These are phyloP conservation scores for Camelina laxa DNA, from an alignment of 345 rosid genomes.

Conservation along the genomic window DNA sequence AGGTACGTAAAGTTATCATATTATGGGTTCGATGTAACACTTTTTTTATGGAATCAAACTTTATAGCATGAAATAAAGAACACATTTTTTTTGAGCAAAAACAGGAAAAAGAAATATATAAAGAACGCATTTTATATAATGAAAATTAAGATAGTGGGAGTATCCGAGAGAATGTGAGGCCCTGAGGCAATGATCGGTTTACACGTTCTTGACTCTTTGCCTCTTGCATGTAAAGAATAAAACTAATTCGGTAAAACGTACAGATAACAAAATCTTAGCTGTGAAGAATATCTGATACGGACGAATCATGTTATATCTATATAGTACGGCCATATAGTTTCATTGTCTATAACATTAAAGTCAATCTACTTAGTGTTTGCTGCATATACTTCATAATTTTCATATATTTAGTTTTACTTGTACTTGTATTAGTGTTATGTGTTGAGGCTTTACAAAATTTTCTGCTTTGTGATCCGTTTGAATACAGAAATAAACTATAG, in stretches of 20 bases:
- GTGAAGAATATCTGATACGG: conserved; percentile 39
- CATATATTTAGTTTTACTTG: too few relatives aligned
- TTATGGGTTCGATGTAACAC: not conserved
- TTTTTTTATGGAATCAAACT: conserved; percentile 22
- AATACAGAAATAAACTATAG: not conserved
- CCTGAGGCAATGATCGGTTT: conserved; percentile 11
- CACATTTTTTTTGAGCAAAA: not conserved
- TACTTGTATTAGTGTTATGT: too few relatives aligned
- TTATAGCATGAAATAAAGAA: not conserved
- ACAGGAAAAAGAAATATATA: too few relatives aligned
- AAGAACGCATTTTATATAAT: not conserved
- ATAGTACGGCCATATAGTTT: conserved; percentile 37
- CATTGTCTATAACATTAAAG: not conserved
- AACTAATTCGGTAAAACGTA: conserved; percentile 7
- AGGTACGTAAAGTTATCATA: conserved; percentile 5
- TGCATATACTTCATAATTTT: conserved; percentile 7
- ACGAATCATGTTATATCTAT: conserved; percentile 20
- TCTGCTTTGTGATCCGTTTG: not conserved
- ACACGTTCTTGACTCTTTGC: conserved; percentile 15
- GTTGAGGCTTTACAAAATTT: not conserved
- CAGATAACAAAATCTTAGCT: conserved; percentile 19
- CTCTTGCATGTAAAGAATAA: conserved; percentile 22
- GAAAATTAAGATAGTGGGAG: conserved; percentile 1
- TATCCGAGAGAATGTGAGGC: not conserved
- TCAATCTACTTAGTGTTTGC: not conserved